phyloP scores from a whole-genome alignment of 2,329 filamentous ascomycete genomes.

The Zalaria sp. region DNA sequence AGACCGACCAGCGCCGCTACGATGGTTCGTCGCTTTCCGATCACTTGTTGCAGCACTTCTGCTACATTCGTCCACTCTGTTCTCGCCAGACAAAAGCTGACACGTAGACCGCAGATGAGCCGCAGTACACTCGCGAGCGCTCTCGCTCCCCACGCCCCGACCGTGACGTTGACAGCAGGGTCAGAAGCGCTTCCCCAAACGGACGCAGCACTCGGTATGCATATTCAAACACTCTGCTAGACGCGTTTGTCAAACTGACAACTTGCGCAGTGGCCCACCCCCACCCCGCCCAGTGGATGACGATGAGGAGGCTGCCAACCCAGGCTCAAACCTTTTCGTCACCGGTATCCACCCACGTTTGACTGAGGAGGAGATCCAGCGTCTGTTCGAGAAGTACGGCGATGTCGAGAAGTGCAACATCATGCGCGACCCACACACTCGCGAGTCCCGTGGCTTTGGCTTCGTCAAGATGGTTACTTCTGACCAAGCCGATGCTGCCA shows the following conservation, averaged over 20 bases:
- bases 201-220: slow-evolving; percentile 30
- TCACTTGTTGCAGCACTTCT: neutral
- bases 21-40: slow-evolving; percentile 38
- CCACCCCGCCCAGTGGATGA: slow-evolving; percentile 31
- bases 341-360: slow-evolving; percentile 94
- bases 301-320: slow-evolving; percentile 69
- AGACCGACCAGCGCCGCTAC: slow-evolving; percentile 50
- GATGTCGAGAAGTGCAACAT: slow-evolving; percentile 99
- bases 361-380: slow-evolving; percentile 76
- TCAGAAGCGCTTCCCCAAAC: slow-evolving; percentile 51
- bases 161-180: slow-evolving; percentile 40
- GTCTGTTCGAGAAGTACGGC: slow-evolving; percentile 96
- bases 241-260: neutral
- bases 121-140: slow-evolving; percentile 49
- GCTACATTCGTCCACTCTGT: slow-evolving; percentile 3
- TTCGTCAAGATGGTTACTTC: slow-evolving; percentile 98
- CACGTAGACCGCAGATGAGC: slow-evolving; percentile 34
- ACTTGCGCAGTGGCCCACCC: slow-evolving; percentile 28
- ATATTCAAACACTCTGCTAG: slow-evolving; percentile 8
- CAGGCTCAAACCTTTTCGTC: slow-evolving; percentile 96
- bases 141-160: slow-evolving; percentile 48
- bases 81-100: slow-evolving; percentile 6
- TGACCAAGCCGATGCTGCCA: slow-evolving; percentile 91
- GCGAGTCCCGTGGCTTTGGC: slow-evolving; percentile 95
- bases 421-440: slow-evolving; percentile 96